phyloP scores from a whole-genome alignment of 2,329 filamentous ascomycete species.

The Zopfia rhizophila region DNA sequence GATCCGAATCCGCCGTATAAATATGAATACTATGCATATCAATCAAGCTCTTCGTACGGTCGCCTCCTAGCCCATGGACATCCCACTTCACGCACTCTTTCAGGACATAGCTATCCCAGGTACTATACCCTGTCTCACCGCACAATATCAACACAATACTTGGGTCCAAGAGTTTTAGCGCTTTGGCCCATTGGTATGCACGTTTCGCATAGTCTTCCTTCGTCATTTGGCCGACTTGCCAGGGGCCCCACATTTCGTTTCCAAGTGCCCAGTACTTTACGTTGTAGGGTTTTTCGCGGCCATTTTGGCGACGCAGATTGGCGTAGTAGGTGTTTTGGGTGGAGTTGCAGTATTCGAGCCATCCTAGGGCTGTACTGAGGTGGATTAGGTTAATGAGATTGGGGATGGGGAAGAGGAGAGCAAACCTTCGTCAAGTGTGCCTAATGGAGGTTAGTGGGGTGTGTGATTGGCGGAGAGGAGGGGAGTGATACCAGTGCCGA shows the following conservation, averaged over 20 bases:
- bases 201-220: slow-evolving; percentile 76
- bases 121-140: slow-evolving; percentile 73
- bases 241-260: slow-evolving; percentile 76
- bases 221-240: slow-evolving; percentile 75
- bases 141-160: slow-evolving; percentile 76
- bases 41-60: slow-evolving; percentile 64
- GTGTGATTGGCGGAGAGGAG: slow-evolving; percentile 53
- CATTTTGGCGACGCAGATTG: slow-evolving; percentile 80
- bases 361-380: slow-evolving; percentile 67
- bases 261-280: slow-evolving; percentile 87
- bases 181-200: slow-evolving; percentile 77
- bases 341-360: slow-evolving; percentile 89
- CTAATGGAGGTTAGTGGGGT: slow-evolving; percentile 28
- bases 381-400: slow-evolving; percentile 39
- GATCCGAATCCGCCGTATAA: slow-evolving; percentile 71
- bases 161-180: slow-evolving; percentile 76
- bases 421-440: slow-evolving; percentile 63
- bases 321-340: slow-evolving; percentile 82
- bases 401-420: not conserved
- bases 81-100: slow-evolving; percentile 71
- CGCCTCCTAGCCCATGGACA: slow-evolving; percentile 60
- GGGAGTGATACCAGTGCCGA: too few relatives aligned
- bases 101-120: slow-evolving; percentile 79
- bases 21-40: slow-evolving; percentile 86
- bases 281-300: slow-evolving; percentile 79